Percentiles rank a stretch among this genome's conserved stretches.
phyloP scores from a whole-genome alignment of 1,139 yeast species.

The Meyerozyma sp. region DNA sequence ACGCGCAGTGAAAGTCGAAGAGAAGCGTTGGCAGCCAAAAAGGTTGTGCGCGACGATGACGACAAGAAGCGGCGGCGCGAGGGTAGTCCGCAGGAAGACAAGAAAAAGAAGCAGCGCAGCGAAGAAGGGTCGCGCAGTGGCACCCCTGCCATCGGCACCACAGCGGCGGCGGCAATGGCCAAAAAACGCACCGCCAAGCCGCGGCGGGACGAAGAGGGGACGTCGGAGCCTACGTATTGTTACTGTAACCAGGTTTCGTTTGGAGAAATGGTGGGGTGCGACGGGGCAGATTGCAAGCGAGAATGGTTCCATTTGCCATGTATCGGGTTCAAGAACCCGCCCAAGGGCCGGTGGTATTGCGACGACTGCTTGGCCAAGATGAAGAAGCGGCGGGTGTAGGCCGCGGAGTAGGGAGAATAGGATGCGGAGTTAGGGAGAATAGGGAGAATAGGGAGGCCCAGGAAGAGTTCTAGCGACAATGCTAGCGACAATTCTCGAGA shows the following conservation, averaged over 20 bases:
- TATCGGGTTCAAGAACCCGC: constrained; percentile 84
- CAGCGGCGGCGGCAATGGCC: constrained; percentile 11
- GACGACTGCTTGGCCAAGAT: constrained; percentile 66
- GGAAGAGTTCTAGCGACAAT: no score
- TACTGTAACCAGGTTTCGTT: constrained; percentile 94
- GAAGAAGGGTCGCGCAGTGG: constrained; percentile 2
- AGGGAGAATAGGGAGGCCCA: no score
- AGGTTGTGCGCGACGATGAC: constrained; percentile 44
- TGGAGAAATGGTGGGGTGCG: constrained; percentile 99
- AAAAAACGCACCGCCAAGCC: constrained; percentile 21
- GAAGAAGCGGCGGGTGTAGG: constrained; percentile 20
- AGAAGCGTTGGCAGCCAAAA: constrained; percentile 88
- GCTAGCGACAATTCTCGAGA: no score
- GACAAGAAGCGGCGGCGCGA: constrained; percentile 12
- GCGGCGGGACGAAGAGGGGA: constrained; percentile 19
- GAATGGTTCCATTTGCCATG: constrained; percentile 99
- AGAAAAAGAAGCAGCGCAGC: constrained; percentile 1
- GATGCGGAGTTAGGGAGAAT: no score
- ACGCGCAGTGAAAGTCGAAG: constrained; percentile 79
- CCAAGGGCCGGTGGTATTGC: constrained; percentile 97
- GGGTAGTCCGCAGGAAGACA: constrained; percentile 3
- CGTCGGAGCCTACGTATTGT: constrained; percentile 78
- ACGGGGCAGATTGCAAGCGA: constrained; percentile 84
- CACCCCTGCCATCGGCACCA: constrained; percentile 3
- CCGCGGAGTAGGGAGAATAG: no score